A percentile compares a stretch with the other conserved stretches of the same genome.
phyloP scores from a whole-genome alignment of 768 basidiomycete genomes.

The Thelephora aurantiotincta region DNA sequence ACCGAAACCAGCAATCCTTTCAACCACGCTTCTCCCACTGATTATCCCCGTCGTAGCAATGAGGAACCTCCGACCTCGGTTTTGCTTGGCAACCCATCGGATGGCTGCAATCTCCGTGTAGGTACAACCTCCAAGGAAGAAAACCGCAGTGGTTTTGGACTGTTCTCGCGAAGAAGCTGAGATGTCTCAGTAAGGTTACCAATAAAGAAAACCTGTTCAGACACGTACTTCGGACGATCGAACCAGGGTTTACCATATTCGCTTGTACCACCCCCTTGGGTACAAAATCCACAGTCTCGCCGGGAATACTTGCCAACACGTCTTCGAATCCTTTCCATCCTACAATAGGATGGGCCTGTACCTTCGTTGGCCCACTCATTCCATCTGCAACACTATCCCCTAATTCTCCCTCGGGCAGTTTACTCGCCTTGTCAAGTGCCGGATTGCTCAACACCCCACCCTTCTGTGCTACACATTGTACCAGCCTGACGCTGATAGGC shows the following conservation, averaged over 20 bases:
- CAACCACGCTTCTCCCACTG: slow-evolving; percentile 61
- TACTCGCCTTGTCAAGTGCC: slow-evolving; percentile 39
- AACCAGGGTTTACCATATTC: slow-evolving; percentile 11
- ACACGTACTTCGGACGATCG: too few relatives aligned
- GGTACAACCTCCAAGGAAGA: slow-evolving; percentile 95
- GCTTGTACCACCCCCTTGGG: slow-evolving; percentile 26
- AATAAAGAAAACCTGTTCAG: background rate
- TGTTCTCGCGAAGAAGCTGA: slow-evolving; percentile 40
- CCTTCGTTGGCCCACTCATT: slow-evolving; percentile 28
- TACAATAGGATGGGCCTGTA: slow-evolving; percentile 81
- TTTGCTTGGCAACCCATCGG: slow-evolving; percentile 82
- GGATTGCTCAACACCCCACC: slow-evolving; percentile 79
- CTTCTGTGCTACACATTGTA: slow-evolving; percentile 90
- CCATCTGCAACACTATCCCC: slow-evolving; percentile 21
- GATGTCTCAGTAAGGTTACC: background rate
- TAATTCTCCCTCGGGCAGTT: slow-evolving; percentile 17
- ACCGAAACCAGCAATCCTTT: slow-evolving; percentile 42
- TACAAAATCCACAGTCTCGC: slow-evolving; percentile 70
- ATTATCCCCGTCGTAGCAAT: slow-evolving; percentile 88
- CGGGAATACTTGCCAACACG: slow-evolving; percentile 66
- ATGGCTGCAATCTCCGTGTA: slow-evolving; percentile 95
- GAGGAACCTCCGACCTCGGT: slow-evolving; percentile 74
- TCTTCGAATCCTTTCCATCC: slow-evolving; percentile 99
- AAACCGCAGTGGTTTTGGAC: slow-evolving; percentile 76
- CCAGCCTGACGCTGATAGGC: slow-evolving; percentile 79